These are phyloP conservation scores for Epithemia pelagica DNA, from an alignment of 108 stramenopile genomes.

Conservation along the genomic window DNA sequence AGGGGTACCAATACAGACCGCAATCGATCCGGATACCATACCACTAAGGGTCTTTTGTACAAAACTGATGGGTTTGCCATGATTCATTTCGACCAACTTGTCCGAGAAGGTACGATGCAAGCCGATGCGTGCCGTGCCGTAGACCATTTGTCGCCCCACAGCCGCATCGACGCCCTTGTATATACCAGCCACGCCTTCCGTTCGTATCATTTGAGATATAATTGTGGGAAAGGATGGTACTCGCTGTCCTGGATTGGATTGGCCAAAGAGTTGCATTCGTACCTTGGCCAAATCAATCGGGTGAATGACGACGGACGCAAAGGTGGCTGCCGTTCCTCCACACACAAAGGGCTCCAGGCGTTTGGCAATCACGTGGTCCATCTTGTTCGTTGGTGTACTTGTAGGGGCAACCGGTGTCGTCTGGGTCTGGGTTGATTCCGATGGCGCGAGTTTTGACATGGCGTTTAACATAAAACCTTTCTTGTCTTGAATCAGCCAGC, in stretches of 20 bases:
- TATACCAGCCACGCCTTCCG: slow-evolving; percentile 67
- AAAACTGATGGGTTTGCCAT: slow-evolving; percentile 85
- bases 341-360: slow-evolving; percentile 81
- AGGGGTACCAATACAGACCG: slow-evolving; percentile 96
- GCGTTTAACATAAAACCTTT: no score
- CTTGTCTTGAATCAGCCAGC: no score
- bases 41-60: slow-evolving; percentile 81
- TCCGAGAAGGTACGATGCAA: slow-evolving; percentile 93
- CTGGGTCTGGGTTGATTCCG: background rate
- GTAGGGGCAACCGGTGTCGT: slow-evolving; percentile 1
- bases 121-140: slow-evolving; percentile 98
- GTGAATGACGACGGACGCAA: slow-evolving; percentile 90
- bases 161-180: slow-evolving; percentile 96
- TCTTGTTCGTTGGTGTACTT: background rate
- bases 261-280: slow-evolving; percentile 89
- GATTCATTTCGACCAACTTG: slow-evolving; percentile 68
- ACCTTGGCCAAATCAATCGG: slow-evolving; percentile 97
- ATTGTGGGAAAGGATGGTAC: slow-evolving; percentile 71
- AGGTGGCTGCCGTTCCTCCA: slow-evolving; percentile 91
- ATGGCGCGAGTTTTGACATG: background rate
- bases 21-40: slow-evolving; percentile 92
- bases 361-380: slow-evolving; percentile 34
- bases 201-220: slow-evolving; percentile 62
- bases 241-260: slow-evolving; percentile 86
- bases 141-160: slow-evolving; percentile 94